Percentiles rank a stretch among this genome's conserved stretches.
These are phyloP conservation scores for Barnettozyma sucrosica DNA, from an alignment of 805 yeast species.

Conservation along the genomic window DNA sequence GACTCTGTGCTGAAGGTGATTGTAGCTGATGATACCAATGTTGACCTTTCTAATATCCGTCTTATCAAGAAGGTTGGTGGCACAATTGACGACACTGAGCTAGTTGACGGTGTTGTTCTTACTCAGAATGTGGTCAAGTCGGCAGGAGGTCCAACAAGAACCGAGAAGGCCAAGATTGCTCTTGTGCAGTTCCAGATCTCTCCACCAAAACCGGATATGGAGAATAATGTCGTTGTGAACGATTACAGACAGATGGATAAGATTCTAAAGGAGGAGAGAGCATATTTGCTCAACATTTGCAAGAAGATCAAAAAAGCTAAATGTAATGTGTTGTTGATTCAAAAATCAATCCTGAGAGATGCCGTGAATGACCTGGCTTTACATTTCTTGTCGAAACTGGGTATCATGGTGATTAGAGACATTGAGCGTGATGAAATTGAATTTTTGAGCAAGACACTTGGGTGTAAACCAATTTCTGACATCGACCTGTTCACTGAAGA, in stretches of 20 bases:
- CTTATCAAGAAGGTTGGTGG: slow-evolving; percentile 94
- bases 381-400: slow-evolving; percentile 89
- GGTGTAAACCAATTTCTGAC: slow-evolving; percentile 96
- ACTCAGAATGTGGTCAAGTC: slow-evolving; percentile 84
- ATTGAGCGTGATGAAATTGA: slow-evolving; percentile 97
- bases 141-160: slow-evolving; percentile 93
- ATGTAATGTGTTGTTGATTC: slow-evolving; percentile 82
- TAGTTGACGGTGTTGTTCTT: slow-evolving; percentile 88
- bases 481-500: slow-evolving; percentile 90
- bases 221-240: slow-evolving; percentile 93
- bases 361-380: slow-evolving; percentile 83
- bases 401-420: slow-evolving; percentile 91
- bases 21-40: slow-evolving; percentile 55
- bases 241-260: slow-evolving; percentile 99
- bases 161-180: slow-evolving; percentile 94
- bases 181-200: slow-evolving; percentile 81
- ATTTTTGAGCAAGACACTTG: slow-evolving; percentile 73
- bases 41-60: slow-evolving; percentile 84
- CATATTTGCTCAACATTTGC: slow-evolving; percentile 88
- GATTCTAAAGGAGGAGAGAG: slow-evolving; percentile 95
- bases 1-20: slow-evolving; percentile 83
- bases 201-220: slow-evolving; percentile 93
- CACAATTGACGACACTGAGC: slow-evolving; percentile 92
- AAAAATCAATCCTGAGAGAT: slow-evolving; percentile 90
- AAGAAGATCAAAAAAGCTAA: slow-evolving; percentile 95